Evolutionary conservation across 73 alveolate genomes (phyloP).

Genomic region (Paraurostyla sp.): DNA sequence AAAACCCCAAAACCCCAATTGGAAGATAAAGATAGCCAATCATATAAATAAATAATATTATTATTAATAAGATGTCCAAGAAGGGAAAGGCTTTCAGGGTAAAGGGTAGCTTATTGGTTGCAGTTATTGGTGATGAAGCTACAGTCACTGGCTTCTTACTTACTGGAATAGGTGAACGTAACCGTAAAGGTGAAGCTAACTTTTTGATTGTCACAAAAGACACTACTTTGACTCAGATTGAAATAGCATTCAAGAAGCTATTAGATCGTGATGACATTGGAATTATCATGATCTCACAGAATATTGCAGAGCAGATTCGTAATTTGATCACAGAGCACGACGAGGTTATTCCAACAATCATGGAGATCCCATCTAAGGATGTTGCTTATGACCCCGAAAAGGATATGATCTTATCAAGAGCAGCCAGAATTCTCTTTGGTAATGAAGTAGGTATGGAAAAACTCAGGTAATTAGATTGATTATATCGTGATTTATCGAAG

Average conservation of each 20-base stretch:
- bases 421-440: neutral
- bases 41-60: neutral
- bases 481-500: no score
- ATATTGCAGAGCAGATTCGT: conserved; percentile 92
- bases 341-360: conserved; percentile 93
- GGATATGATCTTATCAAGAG: conserved; percentile 77
- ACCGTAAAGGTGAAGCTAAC: conserved; percentile 86
- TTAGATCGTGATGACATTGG: conserved; percentile 95
- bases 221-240: conserved; percentile 80
- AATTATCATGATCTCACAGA: conserved; percentile 87
- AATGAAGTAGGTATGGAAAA: neutral
- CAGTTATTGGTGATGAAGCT: conserved; percentile 93
- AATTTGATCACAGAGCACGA: conserved; percentile 91
- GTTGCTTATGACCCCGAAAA: conserved; percentile 93
- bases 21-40: no score
- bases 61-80: conserved; percentile 63
- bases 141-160: conserved; percentile 95
- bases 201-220: conserved; percentile 81
- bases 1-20: no score
- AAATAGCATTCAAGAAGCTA: conserved; percentile 86
- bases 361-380: conserved; percentile 97
- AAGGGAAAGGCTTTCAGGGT: conserved; percentile 63
- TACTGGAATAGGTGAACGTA: conserved; percentile 97
- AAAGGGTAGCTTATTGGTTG: conserved; percentile 84
- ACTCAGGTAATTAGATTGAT: no score